A percentile compares a stretch with the other conserved stretches of the same genome.
These are phyloP conservation scores for Pythium folliculosum DNA, from an alignment of 352 stramenopile species.

Conservation along the genomic window DNA sequence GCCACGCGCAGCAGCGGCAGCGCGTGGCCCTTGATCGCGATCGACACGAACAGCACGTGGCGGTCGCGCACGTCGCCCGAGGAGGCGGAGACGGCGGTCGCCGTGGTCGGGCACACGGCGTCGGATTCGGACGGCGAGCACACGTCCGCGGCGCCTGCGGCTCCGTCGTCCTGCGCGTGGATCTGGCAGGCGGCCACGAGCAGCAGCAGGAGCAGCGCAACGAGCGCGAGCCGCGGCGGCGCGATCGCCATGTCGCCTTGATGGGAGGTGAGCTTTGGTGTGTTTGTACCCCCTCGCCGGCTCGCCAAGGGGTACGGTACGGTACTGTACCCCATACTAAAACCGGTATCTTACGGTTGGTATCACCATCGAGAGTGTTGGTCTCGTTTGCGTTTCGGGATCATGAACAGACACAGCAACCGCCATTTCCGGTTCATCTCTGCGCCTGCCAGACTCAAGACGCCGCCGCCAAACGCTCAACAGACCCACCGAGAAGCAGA, in stretches of 20 bases:
- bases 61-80: conserved; percentile 15
- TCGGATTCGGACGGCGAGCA: background rate
- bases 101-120: background rate
- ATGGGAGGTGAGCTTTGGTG: background rate
- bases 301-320: background rate
- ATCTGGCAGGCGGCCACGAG: conserved; percentile 2
- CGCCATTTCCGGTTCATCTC: background rate
- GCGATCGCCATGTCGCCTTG: background rate
- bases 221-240: background rate
- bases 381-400: conserved; percentile 4
- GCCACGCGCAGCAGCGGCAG: conserved; percentile 76
- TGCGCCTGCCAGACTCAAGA: too few relatives aligned
- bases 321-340: background rate
- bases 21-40: conserved; percentile 81
- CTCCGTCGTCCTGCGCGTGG: background rate
- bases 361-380: background rate
- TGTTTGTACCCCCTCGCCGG: background rate
- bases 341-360: conserved; percentile 4
- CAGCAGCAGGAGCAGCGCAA: background rate
- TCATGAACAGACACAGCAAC: conserved; percentile 19
- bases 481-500: background rate
- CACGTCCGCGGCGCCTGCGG: background rate
- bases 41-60: conserved; percentile 81
- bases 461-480: too few relatives aligned
- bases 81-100: conserved; percentile 3